Evolutionary conservation across 148 eudicot genomes (phyloP), one percentile per base, ranked within the genome.

Genomic region (Hydrangea macrophylla): DNA sequence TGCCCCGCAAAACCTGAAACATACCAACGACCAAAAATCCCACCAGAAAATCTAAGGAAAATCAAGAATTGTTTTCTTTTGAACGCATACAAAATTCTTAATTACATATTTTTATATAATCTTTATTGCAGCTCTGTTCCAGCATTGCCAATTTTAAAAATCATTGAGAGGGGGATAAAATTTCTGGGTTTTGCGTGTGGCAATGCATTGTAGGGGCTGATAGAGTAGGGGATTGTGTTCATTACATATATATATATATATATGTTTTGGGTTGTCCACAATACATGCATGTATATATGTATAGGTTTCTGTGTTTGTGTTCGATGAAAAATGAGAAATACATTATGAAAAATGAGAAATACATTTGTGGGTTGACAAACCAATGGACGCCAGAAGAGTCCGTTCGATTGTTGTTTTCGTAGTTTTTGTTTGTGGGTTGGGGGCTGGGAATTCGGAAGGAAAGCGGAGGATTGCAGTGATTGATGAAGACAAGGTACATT

Each of bases 371-470:
- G 27, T 15, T 31, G 62, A n/a, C 4, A 30, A 31, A 5, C 62
- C n/a, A 58, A 58, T 58, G 62, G 37, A 17, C 39, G 39, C 39
- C 37, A 32, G 10, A 58, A 58, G 24, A 31, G 62, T 58, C 39
- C 39, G 39, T 31, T 31, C 37, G 15, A 1, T 32, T 32, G 20
- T 58, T 58, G 37, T 58, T 58, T 58, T 30, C 23, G n/a, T 58
- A 3, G 10, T 58, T 58, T 58, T 32, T 30, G 10, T 58, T 58
- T 31, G 5, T 24, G 9, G 27, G 6, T 58, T 58, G 40, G 40
- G 6, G 9, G 2, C 33, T 7, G 23, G 22, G 23, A 13, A 7
- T 58, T 31, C 24, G 2, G 62, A 58, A 58, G 37, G 39, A 37
- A 58, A 58, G n/a, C 62, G 39, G 9, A 58, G 7, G 11, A 32